Evolutionary conservation across 2,329 filamentous ascomycete genomes (phyloP).

Genomic region (Fusarium sambucinum): DNA sequence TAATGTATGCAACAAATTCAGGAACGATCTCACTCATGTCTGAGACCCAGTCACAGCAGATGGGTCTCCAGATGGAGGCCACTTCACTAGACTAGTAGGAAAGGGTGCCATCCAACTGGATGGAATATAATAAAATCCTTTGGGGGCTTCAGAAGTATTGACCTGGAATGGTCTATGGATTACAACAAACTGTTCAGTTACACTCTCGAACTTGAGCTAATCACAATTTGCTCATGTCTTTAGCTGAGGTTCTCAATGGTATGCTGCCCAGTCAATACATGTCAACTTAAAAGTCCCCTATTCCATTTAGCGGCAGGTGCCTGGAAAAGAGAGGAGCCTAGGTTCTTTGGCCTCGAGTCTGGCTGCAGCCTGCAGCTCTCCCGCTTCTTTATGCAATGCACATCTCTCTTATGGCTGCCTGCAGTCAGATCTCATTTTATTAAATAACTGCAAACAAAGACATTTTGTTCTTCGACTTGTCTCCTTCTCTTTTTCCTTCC

Average conservation of each 20-base stretch:
- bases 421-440: constrained; percentile 19
- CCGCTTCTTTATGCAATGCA: constrained; percentile 15
- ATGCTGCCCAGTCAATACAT: too few relatives aligned
- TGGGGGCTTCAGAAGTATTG: not conserved
- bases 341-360: constrained; percentile 29
- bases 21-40: constrained; percentile 21
- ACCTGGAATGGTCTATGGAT: not conserved
- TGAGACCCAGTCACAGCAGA: constrained; percentile 5
- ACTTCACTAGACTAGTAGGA: not conserved
- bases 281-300: constrained; percentile 10
- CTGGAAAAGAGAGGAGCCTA: constrained; percentile 20
- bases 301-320: constrained; percentile 23
- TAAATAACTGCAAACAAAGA: constrained; percentile 15
- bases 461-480: not conserved
- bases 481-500: not conserved
- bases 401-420: constrained; percentile 26
- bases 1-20: not conserved
- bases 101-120: constrained; percentile 3
- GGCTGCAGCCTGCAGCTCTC: constrained; percentile 39
- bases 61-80: constrained; percentile 18
- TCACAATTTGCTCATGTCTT: not conserved
- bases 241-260: constrained; percentile 9
- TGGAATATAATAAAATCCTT: not conserved
- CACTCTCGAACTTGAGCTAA: not conserved
- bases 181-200: not conserved